These are phyloP conservation scores for Salix viminalis DNA, from an alignment of 345 rosid genomes.

Conservation along the genomic window DNA sequence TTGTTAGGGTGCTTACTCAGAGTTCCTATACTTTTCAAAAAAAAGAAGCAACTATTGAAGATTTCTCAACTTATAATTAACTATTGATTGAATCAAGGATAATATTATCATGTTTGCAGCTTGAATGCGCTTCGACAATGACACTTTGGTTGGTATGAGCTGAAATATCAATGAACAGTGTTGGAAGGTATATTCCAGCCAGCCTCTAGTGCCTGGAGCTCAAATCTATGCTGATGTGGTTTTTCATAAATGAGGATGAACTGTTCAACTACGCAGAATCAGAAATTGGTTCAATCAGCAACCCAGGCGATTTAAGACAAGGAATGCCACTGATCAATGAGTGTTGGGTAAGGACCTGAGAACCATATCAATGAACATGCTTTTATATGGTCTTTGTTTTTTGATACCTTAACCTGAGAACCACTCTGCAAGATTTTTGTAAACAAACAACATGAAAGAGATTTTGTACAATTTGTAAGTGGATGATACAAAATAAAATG, in stretches of 20 bases:
- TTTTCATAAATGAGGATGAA: background rate
- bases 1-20: too few species aligned
- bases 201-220: background rate
- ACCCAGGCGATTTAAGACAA: background rate
- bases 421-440: background rate
- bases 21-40: too few species aligned
- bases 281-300: background rate
- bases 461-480: background rate
- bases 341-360: background rate
- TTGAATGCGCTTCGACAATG: background rate
- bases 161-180: background rate
- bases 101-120: background rate
- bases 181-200: background rate
- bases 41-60: too few species aligned
- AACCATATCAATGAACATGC: background rate
- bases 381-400: too few species aligned
- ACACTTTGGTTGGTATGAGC: background rate
- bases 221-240: background rate
- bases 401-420: background rate
- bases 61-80: background rate
- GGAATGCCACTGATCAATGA: background rate
- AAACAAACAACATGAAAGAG: background rate
- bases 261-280: background rate
- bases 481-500: background rate
- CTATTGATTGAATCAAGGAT: background rate